phyloP scores from a whole-genome alignment of 1,284 basidiomycete genomes.

The Rhizoctonia solani region DNA sequence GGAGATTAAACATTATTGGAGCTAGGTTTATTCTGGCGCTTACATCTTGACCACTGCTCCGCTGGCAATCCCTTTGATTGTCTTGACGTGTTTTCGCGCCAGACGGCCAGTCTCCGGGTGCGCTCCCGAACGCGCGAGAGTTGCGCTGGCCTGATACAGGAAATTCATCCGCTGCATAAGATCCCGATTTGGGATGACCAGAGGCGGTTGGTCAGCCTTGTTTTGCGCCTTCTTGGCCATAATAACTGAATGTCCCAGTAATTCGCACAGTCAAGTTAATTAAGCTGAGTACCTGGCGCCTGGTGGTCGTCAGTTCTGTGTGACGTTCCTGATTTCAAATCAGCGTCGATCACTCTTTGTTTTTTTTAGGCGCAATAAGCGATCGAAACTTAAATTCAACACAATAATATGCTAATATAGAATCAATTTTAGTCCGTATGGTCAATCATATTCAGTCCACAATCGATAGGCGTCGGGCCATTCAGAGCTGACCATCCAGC shows the following conservation, averaged over 20 bases:
- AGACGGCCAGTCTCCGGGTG: conserved; percentile 46
- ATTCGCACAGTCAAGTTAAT: no score
- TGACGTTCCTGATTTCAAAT: conserved; percentile 2
- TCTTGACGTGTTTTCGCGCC: conserved; percentile 61
- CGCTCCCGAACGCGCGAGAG: conserved; percentile 44
- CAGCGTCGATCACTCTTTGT: neutral
- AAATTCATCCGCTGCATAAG: conserved; percentile 81
- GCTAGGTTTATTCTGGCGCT: conserved; percentile 40
- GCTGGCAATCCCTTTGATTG: conserved; percentile 71
- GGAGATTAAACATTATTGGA: neutral
- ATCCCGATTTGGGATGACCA: conserved; percentile 61
- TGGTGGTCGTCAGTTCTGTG: neutral
- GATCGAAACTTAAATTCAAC: neutral
- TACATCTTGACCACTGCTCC: conserved; percentile 77
- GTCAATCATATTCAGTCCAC: no score
- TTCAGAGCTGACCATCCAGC: conserved; percentile 56
- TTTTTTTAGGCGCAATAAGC: no score
- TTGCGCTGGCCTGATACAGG: conserved; percentile 77
- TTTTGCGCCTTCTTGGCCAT: conserved; percentile 32
- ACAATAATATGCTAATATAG: no score
- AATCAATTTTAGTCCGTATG: no score
- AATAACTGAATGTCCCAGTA: no score
- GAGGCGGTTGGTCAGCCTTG: conserved; percentile 15
- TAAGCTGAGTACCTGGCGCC: no score
- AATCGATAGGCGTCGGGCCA: no score